Evolutionary conservation across 331 rosid species (phyloP).

Genomic region (Erythrophleum ivorense): DNA sequence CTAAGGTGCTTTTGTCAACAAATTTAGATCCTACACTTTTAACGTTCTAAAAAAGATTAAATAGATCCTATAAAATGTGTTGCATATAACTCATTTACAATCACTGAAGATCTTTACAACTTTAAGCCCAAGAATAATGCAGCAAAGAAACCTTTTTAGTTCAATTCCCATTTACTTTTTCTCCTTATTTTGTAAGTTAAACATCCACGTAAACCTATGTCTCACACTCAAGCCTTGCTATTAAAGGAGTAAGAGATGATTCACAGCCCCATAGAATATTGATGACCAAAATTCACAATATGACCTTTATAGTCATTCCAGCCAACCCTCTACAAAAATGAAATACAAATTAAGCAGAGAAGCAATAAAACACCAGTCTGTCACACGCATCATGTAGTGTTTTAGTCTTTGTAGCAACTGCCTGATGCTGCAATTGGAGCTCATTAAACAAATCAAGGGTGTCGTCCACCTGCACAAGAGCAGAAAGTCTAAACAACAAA

Average conservation of each 20-base stretch:
- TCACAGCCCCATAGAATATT: background rate
- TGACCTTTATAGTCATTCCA: conserved; percentile 15
- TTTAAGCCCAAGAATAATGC: background rate
- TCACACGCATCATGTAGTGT: conserved; percentile 99
- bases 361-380: conserved; percentile 64
- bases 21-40: conserved; percentile 2
- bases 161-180: conserved; percentile 6
- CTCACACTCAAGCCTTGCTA: conserved; percentile 2
- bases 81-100: conserved; percentile 17
- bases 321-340: conserved; percentile 14
- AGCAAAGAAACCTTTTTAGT: conserved; percentile 22
- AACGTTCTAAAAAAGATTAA: background rate
- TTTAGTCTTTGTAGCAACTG: conserved; percentile 95
- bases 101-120: background rate
- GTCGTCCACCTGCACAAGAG: conserved; percentile 80
- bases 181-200: conserved; percentile 24
- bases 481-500: conserved; percentile 34
- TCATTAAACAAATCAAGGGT: conserved; percentile 83
- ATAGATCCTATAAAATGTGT: conserved; percentile 31
- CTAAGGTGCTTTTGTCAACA: conserved; percentile 7
- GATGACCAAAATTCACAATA: conserved; percentile 20
- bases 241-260: background rate
- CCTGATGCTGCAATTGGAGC: conserved; percentile 90
- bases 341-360: conserved; percentile 18
- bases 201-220: conserved; percentile 12